Evolutionary conservation across 768 basidiomycete genomes (phyloP).

Genomic region (Trametes villosa): DNA sequence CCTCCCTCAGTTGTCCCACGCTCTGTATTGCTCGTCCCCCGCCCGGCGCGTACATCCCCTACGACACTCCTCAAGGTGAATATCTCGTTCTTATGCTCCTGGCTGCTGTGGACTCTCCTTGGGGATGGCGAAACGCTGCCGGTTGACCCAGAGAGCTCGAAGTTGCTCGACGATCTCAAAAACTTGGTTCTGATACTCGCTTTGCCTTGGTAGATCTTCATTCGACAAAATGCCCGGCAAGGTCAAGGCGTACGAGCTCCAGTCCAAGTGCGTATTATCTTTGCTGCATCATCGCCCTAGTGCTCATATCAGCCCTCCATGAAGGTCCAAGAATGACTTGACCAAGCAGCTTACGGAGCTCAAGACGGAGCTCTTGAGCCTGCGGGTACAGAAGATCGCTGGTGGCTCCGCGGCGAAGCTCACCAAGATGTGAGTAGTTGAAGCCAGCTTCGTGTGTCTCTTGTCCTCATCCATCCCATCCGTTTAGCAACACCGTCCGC

Average conservation of each 20-base stretch:
- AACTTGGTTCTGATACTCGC: constrained; percentile 27
- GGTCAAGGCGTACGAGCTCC: constrained; percentile 96
- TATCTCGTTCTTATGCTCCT: constrained; percentile 25
- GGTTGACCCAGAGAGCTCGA: constrained; percentile 6
- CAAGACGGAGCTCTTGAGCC: constrained; percentile 90
- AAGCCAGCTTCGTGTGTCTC: background rate
- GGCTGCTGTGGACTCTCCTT: constrained; percentile 8
- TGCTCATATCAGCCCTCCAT: background rate
- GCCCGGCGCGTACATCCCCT: constrained; percentile 33
- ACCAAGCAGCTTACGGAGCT: constrained; percentile 91
- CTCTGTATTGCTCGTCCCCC: constrained; percentile 27
- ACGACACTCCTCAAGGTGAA: constrained; percentile 45
- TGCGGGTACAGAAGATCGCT: constrained; percentile 98
- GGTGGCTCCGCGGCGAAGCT: constrained; percentile 95
- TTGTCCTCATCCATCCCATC: background rate
- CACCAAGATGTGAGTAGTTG: constrained; percentile 86
- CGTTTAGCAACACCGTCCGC: constrained; percentile 84
- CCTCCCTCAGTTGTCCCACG: constrained; percentile 36
- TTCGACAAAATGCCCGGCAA: constrained; percentile 72
- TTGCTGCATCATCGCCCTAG: background rate
- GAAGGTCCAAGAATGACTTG: constrained; percentile 96
- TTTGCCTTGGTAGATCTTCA: constrained; percentile 28
- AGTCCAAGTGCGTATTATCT: constrained; percentile 75
- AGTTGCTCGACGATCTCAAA: background rate
- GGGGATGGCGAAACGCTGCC: constrained; percentile 20